phyloP scores from a whole-genome alignment of 192 early-diverging fungal species.

The Dissophora globulifera region DNA sequence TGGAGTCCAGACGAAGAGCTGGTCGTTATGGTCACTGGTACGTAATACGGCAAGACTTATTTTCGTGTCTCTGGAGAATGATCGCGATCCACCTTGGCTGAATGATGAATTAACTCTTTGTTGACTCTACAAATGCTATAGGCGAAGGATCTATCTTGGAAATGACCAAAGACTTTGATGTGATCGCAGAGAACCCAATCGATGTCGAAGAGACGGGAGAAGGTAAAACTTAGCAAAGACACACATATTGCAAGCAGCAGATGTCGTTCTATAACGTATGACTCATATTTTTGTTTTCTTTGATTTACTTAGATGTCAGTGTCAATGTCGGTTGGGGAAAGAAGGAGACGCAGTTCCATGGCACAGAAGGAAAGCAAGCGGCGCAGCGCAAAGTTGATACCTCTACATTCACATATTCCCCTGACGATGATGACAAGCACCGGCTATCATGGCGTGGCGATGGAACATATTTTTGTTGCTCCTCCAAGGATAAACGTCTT shows the following conservation, averaged over 20 bases:
- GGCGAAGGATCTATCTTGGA: slow-evolving; percentile 73
- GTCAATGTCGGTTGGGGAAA: slow-evolving; percentile 96
- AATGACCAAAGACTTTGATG: slow-evolving; percentile 96
- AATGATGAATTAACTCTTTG: too few relatives aligned
- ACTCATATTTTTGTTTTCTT: background rate
- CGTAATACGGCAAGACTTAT: too few relatives aligned
- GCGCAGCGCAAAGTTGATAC: slow-evolving; percentile 62
- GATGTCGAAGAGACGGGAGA: slow-evolving; percentile 75
- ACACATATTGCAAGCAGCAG: too few relatives aligned
- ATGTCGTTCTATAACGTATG: background rate
- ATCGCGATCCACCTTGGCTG: too few relatives aligned
- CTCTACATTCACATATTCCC: slow-evolving; percentile 56
- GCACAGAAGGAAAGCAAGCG: slow-evolving; percentile 83
- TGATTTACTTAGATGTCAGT: slow-evolving; percentile 60
- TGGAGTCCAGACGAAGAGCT: slow-evolving; percentile 95
- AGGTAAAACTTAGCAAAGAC: too few relatives aligned
- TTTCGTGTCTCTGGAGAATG: too few relatives aligned
- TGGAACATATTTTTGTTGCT: slow-evolving; percentile 83
- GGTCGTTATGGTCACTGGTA: slow-evolving; percentile 82
- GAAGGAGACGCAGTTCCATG: slow-evolving; percentile 98
- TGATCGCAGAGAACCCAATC: slow-evolving; percentile 83
- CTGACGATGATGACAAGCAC: slow-evolving; percentile 75
- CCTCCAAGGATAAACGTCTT: slow-evolving; percentile 66
- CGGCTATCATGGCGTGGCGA: slow-evolving; percentile 94
- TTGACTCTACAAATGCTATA: too few relatives aligned